phyloP scores from a whole-genome alignment of 306 rosid genomes.

The Quercus cerris region DNA sequence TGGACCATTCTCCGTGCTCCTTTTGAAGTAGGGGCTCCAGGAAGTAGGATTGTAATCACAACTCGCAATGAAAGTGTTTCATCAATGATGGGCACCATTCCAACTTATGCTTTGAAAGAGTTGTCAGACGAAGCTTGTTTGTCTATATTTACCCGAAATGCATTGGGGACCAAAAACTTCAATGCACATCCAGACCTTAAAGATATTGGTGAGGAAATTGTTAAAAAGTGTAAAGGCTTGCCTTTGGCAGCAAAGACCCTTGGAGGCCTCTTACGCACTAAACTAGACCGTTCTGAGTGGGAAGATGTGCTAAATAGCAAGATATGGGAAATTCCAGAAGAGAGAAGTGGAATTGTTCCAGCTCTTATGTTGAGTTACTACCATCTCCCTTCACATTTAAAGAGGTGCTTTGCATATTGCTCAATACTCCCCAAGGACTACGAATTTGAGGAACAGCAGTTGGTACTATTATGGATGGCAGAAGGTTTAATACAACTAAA shows the following conservation, averaged over 20 bases:
- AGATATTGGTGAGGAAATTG: background rate
- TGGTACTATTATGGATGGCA: constrained; percentile 6
- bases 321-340: background rate
- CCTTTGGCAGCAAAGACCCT: background rate
- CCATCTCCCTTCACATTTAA: background rate
- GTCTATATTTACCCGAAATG: background rate
- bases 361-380: constrained; percentile 9
- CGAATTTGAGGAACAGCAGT: background rate
- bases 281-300: background rate
- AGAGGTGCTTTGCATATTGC: constrained; percentile 11
- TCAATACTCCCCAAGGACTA: constrained; percentile 4
- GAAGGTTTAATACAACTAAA: background rate
- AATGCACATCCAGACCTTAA: background rate
- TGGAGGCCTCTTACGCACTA: constrained; percentile 2
- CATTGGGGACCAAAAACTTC: background rate
- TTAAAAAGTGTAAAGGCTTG: background rate
- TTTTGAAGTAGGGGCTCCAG: constrained; percentile 2
- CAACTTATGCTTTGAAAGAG: background rate
- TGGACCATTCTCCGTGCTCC: background rate
- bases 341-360: background rate
- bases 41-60: constrained; percentile 2
- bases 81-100: background rate
- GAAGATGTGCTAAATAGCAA: background rate
- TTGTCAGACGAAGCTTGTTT: background rate
- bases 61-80: constrained; percentile 2